phyloP scores from a whole-genome alignment of 768 basidiomycete genomes.

The Saitozyma sp. region DNA sequence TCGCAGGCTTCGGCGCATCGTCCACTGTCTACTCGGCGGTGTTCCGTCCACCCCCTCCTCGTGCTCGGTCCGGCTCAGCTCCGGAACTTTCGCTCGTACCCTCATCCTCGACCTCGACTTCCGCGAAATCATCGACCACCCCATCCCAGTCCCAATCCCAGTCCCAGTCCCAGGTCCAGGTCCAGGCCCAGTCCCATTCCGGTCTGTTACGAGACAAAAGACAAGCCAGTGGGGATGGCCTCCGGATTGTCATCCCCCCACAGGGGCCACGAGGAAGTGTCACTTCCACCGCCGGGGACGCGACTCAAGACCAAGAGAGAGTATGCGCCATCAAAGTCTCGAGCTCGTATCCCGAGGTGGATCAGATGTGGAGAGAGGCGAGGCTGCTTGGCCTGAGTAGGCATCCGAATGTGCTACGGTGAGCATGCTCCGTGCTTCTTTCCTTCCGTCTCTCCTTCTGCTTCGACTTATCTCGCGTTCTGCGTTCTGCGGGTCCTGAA shows the following conservation, averaged over 20 bases:
- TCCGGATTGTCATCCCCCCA: neutral
- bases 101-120: neutral
- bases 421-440: neutral
- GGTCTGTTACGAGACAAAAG: too few species aligned
- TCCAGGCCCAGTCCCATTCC: neutral
- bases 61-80: too few species aligned
- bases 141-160: neutral
- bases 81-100: too few species aligned
- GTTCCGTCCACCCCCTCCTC: conserved; percentile 57
- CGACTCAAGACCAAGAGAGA: neutral
- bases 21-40: conserved; percentile 82
- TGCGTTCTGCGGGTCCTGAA: too few species aligned
- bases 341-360: conserved; percentile 63
- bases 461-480: too few species aligned
- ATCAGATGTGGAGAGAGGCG: conserved; percentile 42
- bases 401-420: conserved; percentile 69
- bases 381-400: conserved; percentile 29
- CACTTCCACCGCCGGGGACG: too few species aligned
- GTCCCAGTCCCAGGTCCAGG: neutral
- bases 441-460: too few species aligned
- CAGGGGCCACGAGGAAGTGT: neutral
- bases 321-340: conserved; percentile 48
- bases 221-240: too few species aligned
- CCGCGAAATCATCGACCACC: neutral
- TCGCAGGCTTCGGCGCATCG: conserved; percentile 77